Evolutionary conservation across 2,329 filamentous ascomycete genomes (phyloP), one percentile per base, ranked within the genome.

Genomic region (Arachnopeziza araneosa): DNA sequence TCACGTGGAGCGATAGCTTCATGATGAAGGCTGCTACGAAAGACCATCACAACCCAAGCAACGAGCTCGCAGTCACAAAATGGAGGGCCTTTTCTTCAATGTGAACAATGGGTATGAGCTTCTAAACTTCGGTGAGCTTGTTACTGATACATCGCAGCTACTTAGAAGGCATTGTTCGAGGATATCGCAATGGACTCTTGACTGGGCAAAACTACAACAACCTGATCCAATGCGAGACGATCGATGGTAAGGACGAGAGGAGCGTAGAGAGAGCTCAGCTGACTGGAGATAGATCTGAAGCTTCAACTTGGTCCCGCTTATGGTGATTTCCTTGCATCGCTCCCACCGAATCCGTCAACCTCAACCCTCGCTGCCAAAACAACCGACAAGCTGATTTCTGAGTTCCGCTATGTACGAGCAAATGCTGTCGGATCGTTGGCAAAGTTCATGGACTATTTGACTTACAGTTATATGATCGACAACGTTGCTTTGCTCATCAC

Each of bases 401-500:
- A 99, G 76, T 99, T 99, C 76, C 88, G 92, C 73, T 99, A 99
- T 75, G 83, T 99, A 52, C 91, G 96, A 68, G 92, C 93, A 64
- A 96, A 99, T 73, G 90, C 93, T 26, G 91, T 91, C 1, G 95
- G 95, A 19, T 91, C 92, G 0, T 85, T 97, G 48, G 88, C 93
- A 64, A 92, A 91, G 73, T 99, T 99, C 76, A 92, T 99, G 85
- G 92, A 98, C 76, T 99, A 96, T 76, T 81, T 99, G 63, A 99
- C 95, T 1, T 99, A 99, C 75, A 93, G 93, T 64, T 99, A 99
- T 82, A 99, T 99, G 95, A 99, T 99, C 76, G 95, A 99, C 78
- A 99, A 99, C 71, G 92, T 99, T 57, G 95, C 96, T 49, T 87
- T 99, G 50, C 86, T 99, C 71, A 99, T 99, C 76, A 99, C 95